phyloP scores from a whole-genome alignment of 2,329 filamentous ascomycete genomes.

The Nannizziopsis barbatae region DNA sequence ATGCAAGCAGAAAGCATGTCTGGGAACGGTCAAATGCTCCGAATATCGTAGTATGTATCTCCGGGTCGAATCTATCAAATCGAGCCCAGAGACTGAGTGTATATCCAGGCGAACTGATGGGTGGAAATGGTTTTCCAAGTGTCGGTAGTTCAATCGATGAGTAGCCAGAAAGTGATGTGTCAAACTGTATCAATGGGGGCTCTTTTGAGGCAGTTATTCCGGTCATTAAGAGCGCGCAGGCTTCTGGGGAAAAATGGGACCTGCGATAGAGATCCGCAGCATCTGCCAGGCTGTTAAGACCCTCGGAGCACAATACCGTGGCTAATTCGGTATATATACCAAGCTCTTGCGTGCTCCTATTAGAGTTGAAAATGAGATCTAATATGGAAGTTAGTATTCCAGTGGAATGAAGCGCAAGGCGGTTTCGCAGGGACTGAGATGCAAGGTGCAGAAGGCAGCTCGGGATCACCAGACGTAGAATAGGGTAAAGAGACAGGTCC shows the following conservation, averaged over 20 bases:
- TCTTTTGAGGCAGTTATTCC: conserved; percentile 63
- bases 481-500: conserved; percentile 36
- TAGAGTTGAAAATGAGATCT: conserved; percentile 48
- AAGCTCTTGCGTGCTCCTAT: conserved; percentile 46
- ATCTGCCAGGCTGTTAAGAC: conserved; percentile 70
- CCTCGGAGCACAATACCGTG: conserved; percentile 57
- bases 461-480: conserved; percentile 48
- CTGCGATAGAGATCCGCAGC: conserved; percentile 62
- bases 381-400: conserved; percentile 59
- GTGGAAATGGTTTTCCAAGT: conserved; percentile 76
- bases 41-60: conserved; percentile 86
- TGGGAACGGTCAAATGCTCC: conserved; percentile 87
- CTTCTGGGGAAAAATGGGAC: conserved; percentile 41
- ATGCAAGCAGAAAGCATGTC: conserved; percentile 85
- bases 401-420: conserved; percentile 59
- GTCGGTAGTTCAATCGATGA: conserved; percentile 81
- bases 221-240: conserved; percentile 59
- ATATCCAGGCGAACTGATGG: conserved; percentile 66
- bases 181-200: conserved; percentile 85
- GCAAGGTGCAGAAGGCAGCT: conserved; percentile 51
- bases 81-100: conserved; percentile 83
- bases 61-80: conserved; percentile 73
- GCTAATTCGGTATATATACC: conserved; percentile 55
- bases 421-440: conserved; percentile 55
- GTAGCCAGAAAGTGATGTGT: conserved; percentile 76